Conservation (phyloP, 1,139 yeast genomes). For the Scheffersomyces cryptocercus region DNA sequence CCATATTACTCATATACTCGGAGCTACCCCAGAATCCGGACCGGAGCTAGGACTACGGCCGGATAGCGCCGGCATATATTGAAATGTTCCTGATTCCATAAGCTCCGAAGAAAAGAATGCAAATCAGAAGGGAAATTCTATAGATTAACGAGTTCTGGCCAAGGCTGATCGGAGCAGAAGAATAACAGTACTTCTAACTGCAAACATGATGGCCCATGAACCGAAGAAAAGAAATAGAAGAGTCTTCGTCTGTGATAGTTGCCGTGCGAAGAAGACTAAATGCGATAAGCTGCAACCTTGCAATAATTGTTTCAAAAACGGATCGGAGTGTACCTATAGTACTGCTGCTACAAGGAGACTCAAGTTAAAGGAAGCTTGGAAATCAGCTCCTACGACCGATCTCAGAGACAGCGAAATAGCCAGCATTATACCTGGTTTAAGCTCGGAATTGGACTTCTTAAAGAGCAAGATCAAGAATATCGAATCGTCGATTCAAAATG, state of each 20-base stretch:
- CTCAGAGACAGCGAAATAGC: not conserved
- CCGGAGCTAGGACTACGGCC: no score
- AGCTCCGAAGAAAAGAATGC: no score
- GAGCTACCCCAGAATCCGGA: no score
- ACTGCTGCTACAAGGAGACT: not conserved
- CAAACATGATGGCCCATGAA: not conserved
- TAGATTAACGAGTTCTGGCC: no score
- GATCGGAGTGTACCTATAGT: not conserved
- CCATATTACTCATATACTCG: no score
- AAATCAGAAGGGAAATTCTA: no score
- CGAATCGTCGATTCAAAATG: not conserved
- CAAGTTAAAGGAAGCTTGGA: not conserved
- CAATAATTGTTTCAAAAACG: not conserved
- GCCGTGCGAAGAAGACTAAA: conserved; percentile 1
- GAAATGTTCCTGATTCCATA: no score
- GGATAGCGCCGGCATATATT: no score
- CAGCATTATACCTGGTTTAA: not conserved
- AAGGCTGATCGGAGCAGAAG: no score
- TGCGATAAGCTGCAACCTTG: conserved; percentile 1
- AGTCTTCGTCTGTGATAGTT: conserved; percentile 16
- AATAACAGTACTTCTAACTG: no score
- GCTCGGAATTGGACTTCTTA: not conserved
- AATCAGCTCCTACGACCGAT: no score
- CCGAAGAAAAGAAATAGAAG: conserved; percentile 13
- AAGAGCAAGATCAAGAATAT: not conserved